These are phyloP conservation scores for Omphalotus olearius DNA, from an alignment of 1,284 basidiomycete genomes.

Conservation along the genomic window DNA sequence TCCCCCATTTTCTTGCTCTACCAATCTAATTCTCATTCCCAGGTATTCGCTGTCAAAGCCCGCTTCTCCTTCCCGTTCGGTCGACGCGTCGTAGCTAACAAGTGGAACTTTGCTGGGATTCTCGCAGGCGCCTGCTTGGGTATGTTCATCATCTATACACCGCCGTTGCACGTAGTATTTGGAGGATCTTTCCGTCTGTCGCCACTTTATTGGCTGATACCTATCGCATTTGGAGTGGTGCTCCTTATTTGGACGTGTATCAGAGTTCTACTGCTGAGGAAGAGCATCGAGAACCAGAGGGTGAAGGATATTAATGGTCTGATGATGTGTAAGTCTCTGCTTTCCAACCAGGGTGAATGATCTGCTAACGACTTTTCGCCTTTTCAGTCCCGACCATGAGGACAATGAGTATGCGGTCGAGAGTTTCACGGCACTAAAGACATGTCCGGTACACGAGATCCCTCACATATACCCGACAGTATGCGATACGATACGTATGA, in stretches of 20 bases:
- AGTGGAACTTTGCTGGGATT: slow-evolving; percentile 65
- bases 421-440: slow-evolving; percentile 5
- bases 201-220: slow-evolving; percentile 67
- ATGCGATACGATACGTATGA: too few species aligned
- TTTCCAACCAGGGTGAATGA: not conserved
- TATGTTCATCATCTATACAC: slow-evolving; percentile 67
- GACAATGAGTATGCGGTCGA: slow-evolving; percentile 60
- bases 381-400: slow-evolving; percentile 59
- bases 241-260: slow-evolving; percentile 57
- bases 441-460: slow-evolving; percentile 12
- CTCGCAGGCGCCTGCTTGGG: slow-evolving; percentile 56
- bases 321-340: slow-evolving; percentile 58
- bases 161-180: slow-evolving; percentile 64
- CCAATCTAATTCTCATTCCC: not conserved
- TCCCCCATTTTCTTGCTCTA: not conserved
- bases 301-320: slow-evolving; percentile 65
- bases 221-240: slow-evolving; percentile 54
- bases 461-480: slow-evolving; percentile 1
- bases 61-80: slow-evolving; percentile 62
- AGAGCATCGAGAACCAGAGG: slow-evolving; percentile 46
- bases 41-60: slow-evolving; percentile 70
- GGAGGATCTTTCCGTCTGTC: slow-evolving; percentile 54
- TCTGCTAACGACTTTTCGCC: slow-evolving; percentile 11
- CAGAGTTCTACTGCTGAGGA: slow-evolving; percentile 52
- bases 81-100: slow-evolving; percentile 48